Base-by-base conservation (phyloP, 371 early-diverging fungal species). In the Rhizopus delemar region DNA sequence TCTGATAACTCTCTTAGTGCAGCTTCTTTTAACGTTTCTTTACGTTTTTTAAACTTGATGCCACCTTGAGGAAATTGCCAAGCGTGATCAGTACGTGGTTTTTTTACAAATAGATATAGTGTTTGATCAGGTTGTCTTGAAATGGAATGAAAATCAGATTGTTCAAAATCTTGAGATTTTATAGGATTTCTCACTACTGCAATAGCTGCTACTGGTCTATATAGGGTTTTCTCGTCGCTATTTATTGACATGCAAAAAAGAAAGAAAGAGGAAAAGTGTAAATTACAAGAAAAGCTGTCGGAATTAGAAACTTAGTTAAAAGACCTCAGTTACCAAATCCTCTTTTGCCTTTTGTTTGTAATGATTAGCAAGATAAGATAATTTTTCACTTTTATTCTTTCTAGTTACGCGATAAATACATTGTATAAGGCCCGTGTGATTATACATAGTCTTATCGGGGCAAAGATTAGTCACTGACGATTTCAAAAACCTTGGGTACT, bases 11-110 rank as follows among this genome's bases (percentile, higher is more conserved):
- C 86, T 49, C 92, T 80, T 52, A 81, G 70, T 9, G 93, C 93
- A 46, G 90, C 90, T 85, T 89, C 81, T 43, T 84, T 77, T 57
- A 90, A 71, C 15, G 85, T 74, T 73, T 92, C 93, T 6, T 75
- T 76, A 12, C 62, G 71, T 51, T 86, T 77, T 5, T 93, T 72
- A 9, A 8, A 29, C 29, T 48, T 48, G 29, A 48, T 48, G 4
- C 76, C 79, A 13, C 89, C 90, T 57, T 85, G 85, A 49, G 94
- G 93, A 56, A 95, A 86, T 57, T 80, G 80, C 94, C 93, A 95
- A 31, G 80, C 70, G 48, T 84, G 82, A 29, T 80, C 52, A 3
- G 68, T 66, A 46, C 84, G 74, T 9, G 83, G 81, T 56, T 84
- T 81, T 70, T 86, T 87, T 16, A 93, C 88, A 32, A 93, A 70